Evolutionary conservation across 345 rosid genomes (phyloP).

Genomic region (Citrus hindsii): DNA sequence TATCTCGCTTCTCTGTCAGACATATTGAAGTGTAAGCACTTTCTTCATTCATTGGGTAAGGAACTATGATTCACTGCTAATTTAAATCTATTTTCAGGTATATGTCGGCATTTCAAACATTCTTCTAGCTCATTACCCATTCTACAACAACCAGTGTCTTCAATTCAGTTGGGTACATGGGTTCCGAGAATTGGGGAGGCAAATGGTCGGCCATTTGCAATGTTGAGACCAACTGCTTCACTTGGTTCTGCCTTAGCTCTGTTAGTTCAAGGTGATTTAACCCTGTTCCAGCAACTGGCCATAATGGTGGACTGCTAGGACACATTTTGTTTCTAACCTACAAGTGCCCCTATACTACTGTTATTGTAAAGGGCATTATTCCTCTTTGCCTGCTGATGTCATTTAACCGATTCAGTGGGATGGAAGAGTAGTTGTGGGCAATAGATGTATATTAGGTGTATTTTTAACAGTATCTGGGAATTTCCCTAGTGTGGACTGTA

Average conservation of each 20-base stretch:
- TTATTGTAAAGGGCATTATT: not conserved
- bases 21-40: constrained; percentile 74
- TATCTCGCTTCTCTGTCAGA: constrained; percentile 94
- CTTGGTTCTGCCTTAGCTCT: constrained; percentile 68
- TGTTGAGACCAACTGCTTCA: constrained; percentile 68
- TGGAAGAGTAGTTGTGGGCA: not conserved
- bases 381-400: not conserved
- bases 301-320: not conserved
- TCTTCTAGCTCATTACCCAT: constrained; percentile 83
- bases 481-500: not conserved
- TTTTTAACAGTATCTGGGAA: not conserved
- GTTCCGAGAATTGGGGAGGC: constrained; percentile 87
- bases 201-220: constrained; percentile 55
- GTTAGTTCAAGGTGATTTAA: constrained; percentile 64
- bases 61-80: constrained; percentile 22
- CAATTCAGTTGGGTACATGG: constrained; percentile 88
- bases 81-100: constrained; percentile 50
- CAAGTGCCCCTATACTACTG: not conserved
- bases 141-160: constrained; percentile 81
- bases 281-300: not conserved
- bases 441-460: not conserved
- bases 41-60: constrained; percentile 17
- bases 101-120: constrained; percentile 90
- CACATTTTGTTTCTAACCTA: not conserved
- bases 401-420: not conserved